Evolutionary conservation across 2,329 filamentous ascomycete genomes (phyloP).

Genomic region (Colletotrichum sp.): DNA sequence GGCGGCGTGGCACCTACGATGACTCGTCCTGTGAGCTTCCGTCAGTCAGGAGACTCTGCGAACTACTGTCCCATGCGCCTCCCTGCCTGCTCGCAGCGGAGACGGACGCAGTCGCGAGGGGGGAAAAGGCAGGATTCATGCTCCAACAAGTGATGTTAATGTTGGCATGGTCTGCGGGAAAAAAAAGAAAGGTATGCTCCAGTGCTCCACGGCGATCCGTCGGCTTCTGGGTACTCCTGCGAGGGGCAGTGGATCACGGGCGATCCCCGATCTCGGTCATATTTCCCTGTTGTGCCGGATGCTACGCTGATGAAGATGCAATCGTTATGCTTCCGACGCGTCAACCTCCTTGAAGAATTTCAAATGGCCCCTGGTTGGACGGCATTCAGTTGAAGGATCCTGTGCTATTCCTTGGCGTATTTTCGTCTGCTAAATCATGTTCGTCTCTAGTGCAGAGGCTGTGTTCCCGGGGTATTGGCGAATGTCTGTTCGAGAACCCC

Average conservation of each 20-base stretch:
- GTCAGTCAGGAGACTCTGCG: not conserved
- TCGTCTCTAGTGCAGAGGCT: slow-evolving; percentile 29
- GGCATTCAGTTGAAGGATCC: not conserved
- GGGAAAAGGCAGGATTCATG: slow-evolving; percentile 1
- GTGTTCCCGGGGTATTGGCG: slow-evolving; percentile 31
- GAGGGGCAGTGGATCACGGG: not conserved
- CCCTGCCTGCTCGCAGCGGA: not conserved
- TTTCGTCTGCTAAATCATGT: not conserved
- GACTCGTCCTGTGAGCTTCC: not conserved
- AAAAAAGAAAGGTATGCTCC: not conserved
- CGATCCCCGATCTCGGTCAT: slow-evolving; percentile 7
- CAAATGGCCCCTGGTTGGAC: not conserved
- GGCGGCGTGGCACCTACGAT: not conserved
- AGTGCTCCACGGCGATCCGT: slow-evolving; percentile 4
- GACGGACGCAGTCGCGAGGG: not conserved
- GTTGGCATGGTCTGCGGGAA: not conserved
- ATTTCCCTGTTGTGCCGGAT: not conserved
- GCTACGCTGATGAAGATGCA: not conserved
- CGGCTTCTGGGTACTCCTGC: not conserved
- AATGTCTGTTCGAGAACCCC: slow-evolving; percentile 62
- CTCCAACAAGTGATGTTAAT: not conserved
- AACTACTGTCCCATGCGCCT: not conserved
- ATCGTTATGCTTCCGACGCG: not conserved
- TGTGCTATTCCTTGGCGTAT: not conserved
- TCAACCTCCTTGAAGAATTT: not conserved